These are phyloP conservation scores for Actinomortierella wolfii DNA, from an alignment of 371 early-diverging fungal species.

Conservation along the genomic window DNA sequence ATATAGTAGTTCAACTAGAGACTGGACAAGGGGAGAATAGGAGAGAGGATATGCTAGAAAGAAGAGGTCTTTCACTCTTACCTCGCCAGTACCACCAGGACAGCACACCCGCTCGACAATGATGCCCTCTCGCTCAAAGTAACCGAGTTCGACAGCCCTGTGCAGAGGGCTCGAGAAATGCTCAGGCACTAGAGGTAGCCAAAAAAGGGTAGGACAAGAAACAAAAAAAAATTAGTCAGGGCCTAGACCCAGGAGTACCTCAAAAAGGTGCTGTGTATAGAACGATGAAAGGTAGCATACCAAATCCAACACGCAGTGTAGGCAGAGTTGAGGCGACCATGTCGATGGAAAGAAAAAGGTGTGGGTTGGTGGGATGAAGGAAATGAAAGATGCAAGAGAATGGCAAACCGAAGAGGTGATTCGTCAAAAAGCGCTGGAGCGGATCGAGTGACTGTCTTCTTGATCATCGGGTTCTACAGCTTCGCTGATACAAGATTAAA, in stretches of 20 bases:
- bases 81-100: constrained; percentile 79
- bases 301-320: constrained; percentile 40
- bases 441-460: no score
- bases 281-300: constrained; percentile 8
- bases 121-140: constrained; percentile 58
- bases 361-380: no score
- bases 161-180: constrained; percentile 87
- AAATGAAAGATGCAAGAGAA: no score
- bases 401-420: no score
- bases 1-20: background rate
- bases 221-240: background rate
- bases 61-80: constrained; percentile 36
- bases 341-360: no score
- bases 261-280: background rate
- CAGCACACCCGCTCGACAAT: constrained; percentile 70
- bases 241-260: background rate
- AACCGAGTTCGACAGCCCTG: constrained; percentile 66
- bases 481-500: no score
- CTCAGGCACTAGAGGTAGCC: constrained; percentile 69
- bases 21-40: no score
- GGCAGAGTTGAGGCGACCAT: constrained; percentile 35
- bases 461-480: no score
- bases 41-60: no score
- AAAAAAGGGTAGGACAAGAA: background rate
- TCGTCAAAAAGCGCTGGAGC: no score